These are phyloP conservation scores for Rhytidhysteron rufulum DNA, from an alignment of 2,329 filamentous ascomycete genomes.

Conservation along the genomic window DNA sequence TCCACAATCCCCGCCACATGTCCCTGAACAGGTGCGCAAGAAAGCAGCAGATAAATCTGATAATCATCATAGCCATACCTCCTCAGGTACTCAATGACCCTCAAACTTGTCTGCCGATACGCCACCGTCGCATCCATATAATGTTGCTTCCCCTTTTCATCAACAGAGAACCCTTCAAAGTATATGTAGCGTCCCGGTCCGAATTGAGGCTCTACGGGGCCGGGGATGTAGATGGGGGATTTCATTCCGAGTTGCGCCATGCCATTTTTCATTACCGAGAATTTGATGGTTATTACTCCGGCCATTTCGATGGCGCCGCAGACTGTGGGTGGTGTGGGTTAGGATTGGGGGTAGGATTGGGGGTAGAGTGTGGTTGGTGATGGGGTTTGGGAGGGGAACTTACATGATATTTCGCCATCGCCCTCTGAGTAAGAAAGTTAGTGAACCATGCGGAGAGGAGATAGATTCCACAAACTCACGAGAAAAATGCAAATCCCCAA, in stretches of 20 bases:
- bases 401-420: conserved; percentile 79
- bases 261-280: conserved; percentile 80
- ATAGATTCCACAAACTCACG: conserved; percentile 40
- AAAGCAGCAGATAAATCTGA: conserved; percentile 81
- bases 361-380: too few relatives aligned
- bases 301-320: conserved; percentile 85
- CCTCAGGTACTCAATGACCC: conserved; percentile 74
- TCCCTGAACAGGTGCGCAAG: conserved; percentile 81
- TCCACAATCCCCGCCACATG: conserved; percentile 88
- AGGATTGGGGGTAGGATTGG: too few relatives aligned
- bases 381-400: too few relatives aligned
- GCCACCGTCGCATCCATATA: conserved; percentile 84
- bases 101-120: conserved; percentile 75
- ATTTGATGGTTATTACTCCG: conserved; percentile 84
- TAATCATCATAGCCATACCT: conserved; percentile 69
- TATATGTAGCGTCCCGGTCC: conserved; percentile 77
- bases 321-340: too few relatives aligned
- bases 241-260: conserved; percentile 72
- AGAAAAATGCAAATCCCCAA: conserved; percentile 83
- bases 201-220: conserved; percentile 84
- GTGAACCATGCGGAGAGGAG: not conserved
- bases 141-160: conserved; percentile 83
- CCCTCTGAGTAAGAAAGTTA: conserved; percentile 52
- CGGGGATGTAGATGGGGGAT: conserved; percentile 79
- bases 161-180: conserved; percentile 87